A percentile compares a stretch with the other conserved stretches of the same genome.
Conservation (phyloP, 2,329 filamentous ascomycete genomes). For the Aspergillus aculeatus region DNA sequence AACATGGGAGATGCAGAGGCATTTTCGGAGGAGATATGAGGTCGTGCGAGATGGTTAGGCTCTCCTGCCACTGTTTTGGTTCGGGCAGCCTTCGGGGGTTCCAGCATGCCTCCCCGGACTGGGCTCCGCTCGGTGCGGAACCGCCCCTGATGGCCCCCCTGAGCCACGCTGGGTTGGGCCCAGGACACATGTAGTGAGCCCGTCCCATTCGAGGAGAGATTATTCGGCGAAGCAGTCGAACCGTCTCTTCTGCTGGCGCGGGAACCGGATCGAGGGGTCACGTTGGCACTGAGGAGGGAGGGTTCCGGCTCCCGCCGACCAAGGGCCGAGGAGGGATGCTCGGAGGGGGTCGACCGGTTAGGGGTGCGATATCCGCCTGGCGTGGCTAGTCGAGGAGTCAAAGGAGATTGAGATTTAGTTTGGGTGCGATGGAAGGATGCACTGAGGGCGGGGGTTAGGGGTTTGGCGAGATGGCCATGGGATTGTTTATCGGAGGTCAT, state of each 20-base stretch:
- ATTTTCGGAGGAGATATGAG: slow-evolving; percentile 36
- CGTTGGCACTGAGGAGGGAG: slow-evolving; percentile 62
- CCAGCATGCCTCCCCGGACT: slow-evolving; percentile 29
- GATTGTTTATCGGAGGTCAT: slow-evolving; percentile 55
- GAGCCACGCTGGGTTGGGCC: slow-evolving; percentile 27
- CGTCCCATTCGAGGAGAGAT: slow-evolving; percentile 39
- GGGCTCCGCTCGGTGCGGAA: slow-evolving; percentile 38
- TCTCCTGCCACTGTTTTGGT: slow-evolving; percentile 41
- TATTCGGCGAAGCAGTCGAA: slow-evolving; percentile 63
- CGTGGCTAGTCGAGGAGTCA: slow-evolving; percentile 60
- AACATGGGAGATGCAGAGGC: slow-evolving; percentile 63
- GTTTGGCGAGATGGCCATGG: slow-evolving; percentile 52
- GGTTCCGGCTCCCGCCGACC: slow-evolving; percentile 52
- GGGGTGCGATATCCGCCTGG: slow-evolving; percentile 31
- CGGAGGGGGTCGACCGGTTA: slow-evolving; percentile 35
- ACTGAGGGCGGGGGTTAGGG: slow-evolving; percentile 68
- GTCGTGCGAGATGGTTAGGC: slow-evolving; percentile 32
- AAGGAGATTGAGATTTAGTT: slow-evolving; percentile 53
- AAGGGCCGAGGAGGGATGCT: slow-evolving; percentile 35
- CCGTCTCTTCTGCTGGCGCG: slow-evolving; percentile 72
- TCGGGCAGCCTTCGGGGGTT: slow-evolving; percentile 33
- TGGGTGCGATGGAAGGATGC: slow-evolving; percentile 58
- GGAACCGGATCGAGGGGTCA: slow-evolving; percentile 75
- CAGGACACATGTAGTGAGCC: slow-evolving; percentile 30
- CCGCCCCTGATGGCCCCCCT: slow-evolving; percentile 20